Conservation (phyloP, 257 asterid species). For the Gentiana dahurica region DNA sequence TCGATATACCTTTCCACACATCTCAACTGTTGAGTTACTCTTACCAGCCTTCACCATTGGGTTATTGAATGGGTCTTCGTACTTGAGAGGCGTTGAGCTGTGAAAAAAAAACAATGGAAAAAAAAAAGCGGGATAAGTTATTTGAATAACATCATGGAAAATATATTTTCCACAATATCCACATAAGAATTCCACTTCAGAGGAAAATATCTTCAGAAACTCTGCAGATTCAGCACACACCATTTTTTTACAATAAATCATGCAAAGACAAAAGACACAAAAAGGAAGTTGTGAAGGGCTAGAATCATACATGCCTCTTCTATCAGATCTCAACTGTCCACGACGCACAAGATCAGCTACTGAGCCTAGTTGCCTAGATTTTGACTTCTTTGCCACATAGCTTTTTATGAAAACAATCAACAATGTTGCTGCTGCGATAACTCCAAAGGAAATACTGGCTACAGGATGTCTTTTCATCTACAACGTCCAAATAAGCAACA, state of each 20-base stretch:
- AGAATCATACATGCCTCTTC: constrained; percentile 99
- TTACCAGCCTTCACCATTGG: constrained; percentile 90
- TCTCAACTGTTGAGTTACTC: constrained; percentile 80
- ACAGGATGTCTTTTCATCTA: constrained; percentile 50
- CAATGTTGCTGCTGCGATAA: constrained; percentile 49
- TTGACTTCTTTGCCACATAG: constrained; percentile 37
- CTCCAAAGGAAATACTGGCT: constrained; percentile 40
- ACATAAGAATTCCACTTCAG: background rate
- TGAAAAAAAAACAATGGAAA: constrained; percentile 7
- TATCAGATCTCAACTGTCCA: constrained; percentile 92
- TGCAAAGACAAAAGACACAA: background rate
- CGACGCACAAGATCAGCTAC: constrained; percentile 96
- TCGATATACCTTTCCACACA: constrained; percentile 93
- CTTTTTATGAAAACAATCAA: constrained; percentile 42
- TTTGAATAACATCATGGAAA: background rate
- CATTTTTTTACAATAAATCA: background rate
- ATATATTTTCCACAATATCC: background rate
- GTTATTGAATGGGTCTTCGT: constrained; percentile 93
- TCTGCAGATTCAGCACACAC: background rate
- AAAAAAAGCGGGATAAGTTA: constrained; percentile 2
- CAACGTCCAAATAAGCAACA: constrained; percentile 11
- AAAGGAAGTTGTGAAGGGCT: constrained; percentile 6
- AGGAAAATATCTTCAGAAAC: background rate
- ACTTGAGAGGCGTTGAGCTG: constrained; percentile 86
- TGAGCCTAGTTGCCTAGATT: constrained; percentile 52